Conservation (phyloP, 2,329 filamentous ascomycete species). For the Byssochlamys sp. region DNA sequence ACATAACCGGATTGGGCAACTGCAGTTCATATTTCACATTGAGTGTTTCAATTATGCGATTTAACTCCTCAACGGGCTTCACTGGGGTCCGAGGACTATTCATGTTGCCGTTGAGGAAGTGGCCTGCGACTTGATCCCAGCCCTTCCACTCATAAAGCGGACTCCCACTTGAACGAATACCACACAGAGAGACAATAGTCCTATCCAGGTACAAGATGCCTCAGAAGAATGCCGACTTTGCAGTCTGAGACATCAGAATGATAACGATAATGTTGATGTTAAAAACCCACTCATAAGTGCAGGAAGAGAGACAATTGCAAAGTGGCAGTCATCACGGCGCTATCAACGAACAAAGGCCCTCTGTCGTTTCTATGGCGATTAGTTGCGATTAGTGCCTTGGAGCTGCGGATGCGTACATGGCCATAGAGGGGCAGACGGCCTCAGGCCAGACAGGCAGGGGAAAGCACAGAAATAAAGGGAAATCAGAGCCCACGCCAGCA, state of each 20-base stretch:
- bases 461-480: not conserved
- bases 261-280: not conserved
- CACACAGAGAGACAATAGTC: not conserved
- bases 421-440: not conserved
- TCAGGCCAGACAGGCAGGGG: not conserved
- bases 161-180: not conserved
- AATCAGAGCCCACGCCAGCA: not conserved
- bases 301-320: not conserved
- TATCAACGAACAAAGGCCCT: not conserved
- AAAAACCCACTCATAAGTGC: not conserved
- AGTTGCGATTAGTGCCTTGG: not conserved
- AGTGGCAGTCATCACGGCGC: not conserved
- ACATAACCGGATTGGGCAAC: constrained; percentile 17
- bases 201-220: not conserved
- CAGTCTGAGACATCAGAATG: not conserved
- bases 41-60: constrained; percentile 20
- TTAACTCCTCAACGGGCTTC: constrained; percentile 14
- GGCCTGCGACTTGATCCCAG: not conserved
- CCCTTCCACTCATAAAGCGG: not conserved
- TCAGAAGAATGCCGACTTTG: not conserved
- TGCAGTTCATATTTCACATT: constrained; percentile 27
- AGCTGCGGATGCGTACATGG: not conserved
- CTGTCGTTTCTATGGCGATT: not conserved
- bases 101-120: not conserved
- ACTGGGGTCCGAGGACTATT: constrained; percentile 12